A percentile compares a stretch with the other conserved stretches of the same genome.
These are phyloP conservation scores for Cladosporium sp. DNA, from an alignment of 2,329 filamentous ascomycete genomes.

Conservation along the genomic window DNA sequence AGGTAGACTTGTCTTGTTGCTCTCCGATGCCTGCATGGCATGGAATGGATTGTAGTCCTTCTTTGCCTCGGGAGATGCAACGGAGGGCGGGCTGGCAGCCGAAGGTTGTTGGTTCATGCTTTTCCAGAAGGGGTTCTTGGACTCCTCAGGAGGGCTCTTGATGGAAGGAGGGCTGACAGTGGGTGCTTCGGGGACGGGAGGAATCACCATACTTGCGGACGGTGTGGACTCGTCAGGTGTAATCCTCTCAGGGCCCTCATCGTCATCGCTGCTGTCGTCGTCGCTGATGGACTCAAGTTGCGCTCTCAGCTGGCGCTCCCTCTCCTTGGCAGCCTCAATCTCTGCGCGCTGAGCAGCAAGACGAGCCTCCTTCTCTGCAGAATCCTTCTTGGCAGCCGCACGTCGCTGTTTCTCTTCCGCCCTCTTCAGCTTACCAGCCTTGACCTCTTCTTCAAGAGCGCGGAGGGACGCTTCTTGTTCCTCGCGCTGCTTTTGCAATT, in stretches of 20 bases:
- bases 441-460: conserved; percentile 89
- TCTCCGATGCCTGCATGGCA: conserved; percentile 60
- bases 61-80: conserved; percentile 34
- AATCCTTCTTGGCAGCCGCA: conserved; percentile 80
- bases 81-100: conserved; percentile 40
- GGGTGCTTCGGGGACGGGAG: conserved; percentile 46
- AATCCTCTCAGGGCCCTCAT: conserved; percentile 74
- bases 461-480: conserved; percentile 78
- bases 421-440: conserved; percentile 89
- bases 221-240: conserved; percentile 59
- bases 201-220: conserved; percentile 53
- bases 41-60: conserved; percentile 95
- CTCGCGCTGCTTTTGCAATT: conserved; percentile 73
- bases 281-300: conserved; percentile 78
- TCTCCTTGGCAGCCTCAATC: conserved; percentile 84
- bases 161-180: conserved; percentile 17
- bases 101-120: conserved; percentile 66
- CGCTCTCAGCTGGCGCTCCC: conserved; percentile 81
- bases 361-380: conserved; percentile 82
- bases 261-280: conserved; percentile 66
- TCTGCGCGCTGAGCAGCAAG: conserved; percentile 83
- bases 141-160: conserved; percentile 57
- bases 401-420: conserved; percentile 91
- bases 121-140: conserved; percentile 91
- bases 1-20: conserved; percentile 51